Evolutionary conservation across 768 basidiomycete species (phyloP).

Genomic region (Amylocystis lapponica): DNA sequence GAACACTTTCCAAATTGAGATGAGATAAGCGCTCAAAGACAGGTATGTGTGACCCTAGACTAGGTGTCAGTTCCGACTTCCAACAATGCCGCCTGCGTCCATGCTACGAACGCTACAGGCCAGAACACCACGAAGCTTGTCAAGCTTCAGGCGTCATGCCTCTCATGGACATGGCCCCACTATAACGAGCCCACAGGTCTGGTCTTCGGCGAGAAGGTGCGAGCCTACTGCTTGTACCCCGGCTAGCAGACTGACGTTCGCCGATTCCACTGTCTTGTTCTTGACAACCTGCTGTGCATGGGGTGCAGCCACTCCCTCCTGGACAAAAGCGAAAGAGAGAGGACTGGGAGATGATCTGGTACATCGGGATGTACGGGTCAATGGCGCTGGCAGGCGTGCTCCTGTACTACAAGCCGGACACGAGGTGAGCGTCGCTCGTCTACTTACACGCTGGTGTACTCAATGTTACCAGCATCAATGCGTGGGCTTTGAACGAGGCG

Average conservation of each 20-base stretch:
- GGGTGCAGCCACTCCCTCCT: constrained; percentile 62
- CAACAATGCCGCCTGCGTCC: constrained; percentile 40
- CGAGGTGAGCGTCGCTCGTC: constrained; percentile 52
- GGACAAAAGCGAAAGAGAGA: constrained; percentile 88
- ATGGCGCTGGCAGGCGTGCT: constrained; percentile 72
- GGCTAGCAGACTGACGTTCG: neutral
- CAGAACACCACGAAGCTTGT: constrained; percentile 23
- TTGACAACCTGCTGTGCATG: neutral
- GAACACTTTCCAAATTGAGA: too few relatives aligned
- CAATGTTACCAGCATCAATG: constrained; percentile 61
- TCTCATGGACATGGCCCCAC: constrained; percentile 77
- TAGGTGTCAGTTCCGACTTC: neutral
- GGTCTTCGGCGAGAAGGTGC: constrained; percentile 86
- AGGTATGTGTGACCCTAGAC: neutral
- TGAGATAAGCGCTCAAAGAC: neutral
- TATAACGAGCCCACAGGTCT: constrained; percentile 88
- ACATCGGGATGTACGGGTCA: constrained; percentile 85
- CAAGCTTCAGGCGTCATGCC: constrained; percentile 34
- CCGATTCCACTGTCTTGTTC: neutral
- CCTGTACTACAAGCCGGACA: constrained; percentile 91
- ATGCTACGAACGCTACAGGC: constrained; percentile 37
- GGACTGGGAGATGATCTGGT: constrained; percentile 90
- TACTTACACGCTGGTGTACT: neutral
- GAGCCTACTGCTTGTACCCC: constrained; percentile 10
- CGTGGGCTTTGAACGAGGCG: constrained; percentile 89